Percentiles rank a stretch among this genome's conserved stretches.
Conservation (phyloP, 202 grass and related monocot species). For the Bolboschoenoplectus hybrid region DNA sequence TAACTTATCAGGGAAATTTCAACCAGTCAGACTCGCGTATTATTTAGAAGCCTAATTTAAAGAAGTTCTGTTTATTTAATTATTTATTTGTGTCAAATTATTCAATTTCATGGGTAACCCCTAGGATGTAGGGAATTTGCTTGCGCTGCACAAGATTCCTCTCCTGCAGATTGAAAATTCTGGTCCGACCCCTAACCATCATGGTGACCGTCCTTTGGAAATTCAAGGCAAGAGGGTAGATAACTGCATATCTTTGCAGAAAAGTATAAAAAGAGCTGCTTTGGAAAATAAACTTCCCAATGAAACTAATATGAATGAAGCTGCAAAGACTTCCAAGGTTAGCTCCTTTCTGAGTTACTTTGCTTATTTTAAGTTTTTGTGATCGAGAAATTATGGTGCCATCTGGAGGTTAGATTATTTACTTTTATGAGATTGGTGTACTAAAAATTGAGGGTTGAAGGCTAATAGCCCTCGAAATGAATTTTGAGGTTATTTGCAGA, state of each 20-base stretch:
- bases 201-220: constrained; percentile 37
- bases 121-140: not conserved
- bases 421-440: not conserved
- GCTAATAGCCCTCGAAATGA: not conserved
- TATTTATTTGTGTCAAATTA: not conserved
- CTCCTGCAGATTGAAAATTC: not conserved
- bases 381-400: not conserved
- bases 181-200: not conserved
- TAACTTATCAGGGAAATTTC: not conserved
- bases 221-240: constrained; percentile 35
- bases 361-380: constrained; percentile 1
- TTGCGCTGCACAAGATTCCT: not conserved
- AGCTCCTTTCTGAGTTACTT: constrained; percentile 36
- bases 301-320: constrained; percentile 49
- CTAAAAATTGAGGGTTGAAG: not conserved
- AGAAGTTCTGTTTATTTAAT: not conserved
- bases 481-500: constrained; percentile 26
- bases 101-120: not conserved
- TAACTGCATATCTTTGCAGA: constrained; percentile 42
- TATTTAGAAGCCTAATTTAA: not conserved
- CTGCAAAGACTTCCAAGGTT: constrained; percentile 61
- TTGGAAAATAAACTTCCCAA: constrained; percentile 47
- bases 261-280: constrained; percentile 48
- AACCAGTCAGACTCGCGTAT: not conserved
- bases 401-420: not conserved